Conservation (phyloP, 441 rosid species). For the Hura crepitans region DNA sequence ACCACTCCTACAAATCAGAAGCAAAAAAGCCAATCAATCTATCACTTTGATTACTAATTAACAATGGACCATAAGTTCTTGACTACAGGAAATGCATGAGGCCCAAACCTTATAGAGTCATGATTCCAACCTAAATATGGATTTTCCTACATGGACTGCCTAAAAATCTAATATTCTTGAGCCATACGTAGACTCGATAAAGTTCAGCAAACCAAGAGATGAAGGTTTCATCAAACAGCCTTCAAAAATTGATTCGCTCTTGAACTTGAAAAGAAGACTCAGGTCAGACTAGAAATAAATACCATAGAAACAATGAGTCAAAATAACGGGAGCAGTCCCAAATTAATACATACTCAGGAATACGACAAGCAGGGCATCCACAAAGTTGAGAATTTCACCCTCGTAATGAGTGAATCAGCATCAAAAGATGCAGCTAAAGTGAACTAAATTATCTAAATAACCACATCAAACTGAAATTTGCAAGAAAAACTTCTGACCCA, state of each 20-base stretch:
- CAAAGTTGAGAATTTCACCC: constrained; percentile 2
- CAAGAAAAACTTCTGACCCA: neutral
- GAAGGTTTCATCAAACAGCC: neutral
- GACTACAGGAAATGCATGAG: neutral
- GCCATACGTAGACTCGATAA: neutral
- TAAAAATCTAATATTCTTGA: neutral
- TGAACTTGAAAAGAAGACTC: constrained; percentile 9
- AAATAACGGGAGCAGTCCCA: constrained; percentile 2
- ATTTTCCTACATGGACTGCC: neutral
- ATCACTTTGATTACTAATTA: neutral
- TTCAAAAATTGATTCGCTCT: neutral
- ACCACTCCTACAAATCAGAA: neutral
- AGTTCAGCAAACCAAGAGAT: neutral
- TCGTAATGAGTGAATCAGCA: constrained; percentile 2
- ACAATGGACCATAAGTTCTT: neutral
- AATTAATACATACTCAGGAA: constrained; percentile 8
- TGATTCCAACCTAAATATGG: neutral
- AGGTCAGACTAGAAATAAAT: constrained; percentile 18
- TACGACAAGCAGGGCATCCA: neutral
- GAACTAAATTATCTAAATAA: neutral
- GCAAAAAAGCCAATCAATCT: neutral
- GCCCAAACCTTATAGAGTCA: neutral
- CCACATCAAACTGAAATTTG: neutral
- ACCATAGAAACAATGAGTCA: neutral
- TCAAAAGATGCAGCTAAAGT: neutral